Base-by-base conservation (phyloP, 163 green algal species). In the Chloromonas sp. region DNA sequence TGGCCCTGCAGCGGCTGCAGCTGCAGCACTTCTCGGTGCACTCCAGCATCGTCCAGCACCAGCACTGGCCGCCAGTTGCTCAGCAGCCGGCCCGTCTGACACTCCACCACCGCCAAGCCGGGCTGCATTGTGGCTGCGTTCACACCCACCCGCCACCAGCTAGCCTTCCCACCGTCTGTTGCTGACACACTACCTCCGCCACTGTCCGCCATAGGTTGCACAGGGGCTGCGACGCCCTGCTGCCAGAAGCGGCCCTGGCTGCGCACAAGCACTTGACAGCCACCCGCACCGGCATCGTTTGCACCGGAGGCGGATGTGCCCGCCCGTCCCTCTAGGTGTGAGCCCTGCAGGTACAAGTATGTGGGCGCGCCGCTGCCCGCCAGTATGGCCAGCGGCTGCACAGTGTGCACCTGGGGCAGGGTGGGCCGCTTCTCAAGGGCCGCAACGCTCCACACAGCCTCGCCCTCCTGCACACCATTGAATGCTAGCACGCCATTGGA, bases 11-110 rank as follows among this genome's bases (percentile, higher is more conserved):
- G 58, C 1, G 58, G 14, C 3, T 61, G 14, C 79, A 82, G 79
- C 58, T 1, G 14, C 79, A 15, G 36, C 60, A 82, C 3, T 60
- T 82, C 79, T 13, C 8, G 59, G 1, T 14, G 3, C 58, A 82
- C 79, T 58, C 79, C 79, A 5, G 79, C 59, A 60, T 82, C 79
- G 71, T 82, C 79, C 59, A 82, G 59, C 59, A 82, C 79, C 79
- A 82, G 58, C 59, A 70, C 59, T 1, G 79, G 59, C 58, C 60
- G 59, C 13, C 2, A 61, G 59, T 82, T 82, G 59, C 14, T 61
- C 79, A 82, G 79, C 59, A 57, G 2, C 1, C 79, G 79, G 59
- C 79, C 79, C 2, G 58, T 15, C 79, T 82, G 79, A 11, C 59
- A 82, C 79, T 82, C 79, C 79, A 82, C 58, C 3, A 70, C 36